Evolutionary conservation across 1,139 yeast species (phyloP), one percentile per base, ranked within the genome.

Genomic region (Diutina catenulata): DNA sequence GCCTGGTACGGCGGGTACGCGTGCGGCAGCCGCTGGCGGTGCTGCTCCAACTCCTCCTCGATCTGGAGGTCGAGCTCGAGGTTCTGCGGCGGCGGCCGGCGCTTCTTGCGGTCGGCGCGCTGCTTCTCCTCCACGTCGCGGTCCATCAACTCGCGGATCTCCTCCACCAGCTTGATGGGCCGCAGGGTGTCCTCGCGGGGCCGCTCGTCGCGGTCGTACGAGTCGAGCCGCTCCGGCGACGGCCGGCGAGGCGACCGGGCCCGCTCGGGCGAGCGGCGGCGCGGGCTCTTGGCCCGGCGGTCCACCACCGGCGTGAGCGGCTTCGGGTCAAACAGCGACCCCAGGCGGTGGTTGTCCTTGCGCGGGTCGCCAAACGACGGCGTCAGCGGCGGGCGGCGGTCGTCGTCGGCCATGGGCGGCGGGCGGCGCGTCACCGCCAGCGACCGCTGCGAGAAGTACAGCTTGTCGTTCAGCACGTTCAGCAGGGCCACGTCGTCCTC

Each of bases 401-500:
- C 7, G 5, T n/a, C 9, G 15, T 14, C 7, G 5, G 10, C 9
- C 13, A 5, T 11, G 13, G 27, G 27, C 4, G 29, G 29, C n/a
- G n/a, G n/a, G n/a, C n/a, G n/a, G n/a, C n/a, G n/a, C n/a, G n/a
- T n/a, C 15, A 27, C 19, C 4, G 35, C 25, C 35, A 31, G 35
- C 16, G 29, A 18, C 13, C 19, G 33, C 6, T 21, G 35, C 7
- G 25, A 21, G 9, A 18, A 31, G 13, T 31, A 31, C 35, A 31
- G 35, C 11, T 31, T 31, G 16, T 25, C 14, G 3, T 31, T 25
- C 15, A 31, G 9, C n/a, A n/a, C n/a, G n/a, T n/a, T n/a, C 7
- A 24, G 20, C 35, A 31, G 35, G 14, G 25, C 25, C 25, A 31
- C 18, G 25, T 31, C 35, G 18, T 31, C 35, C 25, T 31, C 35